Evolutionary conservation across 2,329 filamentous ascomycete species (phyloP).

Genomic region (Atkinsonella hypoxylon): DNA sequence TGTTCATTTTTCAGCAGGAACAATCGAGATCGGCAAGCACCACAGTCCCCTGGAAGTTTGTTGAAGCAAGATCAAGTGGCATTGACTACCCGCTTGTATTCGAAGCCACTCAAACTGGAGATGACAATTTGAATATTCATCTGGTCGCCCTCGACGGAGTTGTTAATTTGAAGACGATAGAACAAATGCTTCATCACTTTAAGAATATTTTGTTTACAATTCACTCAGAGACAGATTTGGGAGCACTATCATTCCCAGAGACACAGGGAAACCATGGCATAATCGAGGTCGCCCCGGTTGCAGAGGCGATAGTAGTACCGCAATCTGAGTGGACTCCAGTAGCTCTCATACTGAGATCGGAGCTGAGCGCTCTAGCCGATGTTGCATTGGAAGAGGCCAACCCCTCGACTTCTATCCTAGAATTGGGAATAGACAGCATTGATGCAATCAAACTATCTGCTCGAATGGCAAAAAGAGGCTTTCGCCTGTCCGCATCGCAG

Average conservation of each 20-base stretch:
- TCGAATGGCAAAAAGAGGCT: conserved; percentile 46
- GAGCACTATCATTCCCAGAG: neutral
- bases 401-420: conserved; percentile 55
- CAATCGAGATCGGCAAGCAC: conserved; percentile 14
- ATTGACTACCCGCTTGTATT: conserved; percentile 69
- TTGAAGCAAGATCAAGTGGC: conserved; percentile 30
- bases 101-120: conserved; percentile 48
- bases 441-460: conserved; percentile 78
- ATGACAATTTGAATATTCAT: conserved; percentile 39
- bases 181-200: conserved; percentile 28
- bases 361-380: conserved; percentile 52
- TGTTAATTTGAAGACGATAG: conserved; percentile 19
- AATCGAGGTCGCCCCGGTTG: no score
- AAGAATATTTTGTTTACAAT: conserved; percentile 13
- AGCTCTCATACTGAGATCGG: conserved; percentile 41
- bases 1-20: conserved; percentile 70
- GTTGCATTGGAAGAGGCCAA: conserved; percentile 38
- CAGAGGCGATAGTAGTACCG: neutral
- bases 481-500: conserved; percentile 57
- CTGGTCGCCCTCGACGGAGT: conserved; percentile 43
- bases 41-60: conserved; percentile 39
- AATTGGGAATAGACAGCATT: conserved; percentile 83
- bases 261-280: no score
- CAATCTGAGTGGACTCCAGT: conserved; percentile 14
- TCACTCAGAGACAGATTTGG: conserved; percentile 5